A percentile compares a stretch with the other conserved stretches of the same genome.
phyloP scores from a whole-genome alignment of 495 filamentous ascomycete genomes.

The Penicillium steckii region DNA sequence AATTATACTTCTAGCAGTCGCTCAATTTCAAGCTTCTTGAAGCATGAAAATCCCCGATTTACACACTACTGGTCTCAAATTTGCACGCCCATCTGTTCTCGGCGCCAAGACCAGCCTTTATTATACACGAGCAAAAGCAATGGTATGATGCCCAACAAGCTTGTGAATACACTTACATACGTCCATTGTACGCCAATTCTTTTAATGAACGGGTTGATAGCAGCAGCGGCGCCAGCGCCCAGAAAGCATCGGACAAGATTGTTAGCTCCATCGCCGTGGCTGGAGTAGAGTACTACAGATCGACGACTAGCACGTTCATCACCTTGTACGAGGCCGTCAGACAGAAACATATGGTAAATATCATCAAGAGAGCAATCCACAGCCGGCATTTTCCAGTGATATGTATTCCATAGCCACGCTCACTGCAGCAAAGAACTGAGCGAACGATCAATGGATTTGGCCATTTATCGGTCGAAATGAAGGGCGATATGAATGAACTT shows the following conservation, averaged over 20 bases:
- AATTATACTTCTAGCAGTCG: too few relatives aligned
- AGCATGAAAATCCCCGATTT: background rate
- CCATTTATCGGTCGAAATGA: background rate
- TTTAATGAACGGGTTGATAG: conserved; percentile 57
- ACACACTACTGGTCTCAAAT: background rate
- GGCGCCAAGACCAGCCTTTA: conserved; percentile 9
- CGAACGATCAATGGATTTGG: background rate
- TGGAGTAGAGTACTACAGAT: conserved; percentile 58
- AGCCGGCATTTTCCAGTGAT: conserved; percentile 32
- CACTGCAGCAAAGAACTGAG: conserved; percentile 16
- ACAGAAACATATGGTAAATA: conserved; percentile 52
- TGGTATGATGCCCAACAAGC: conserved; percentile 9
- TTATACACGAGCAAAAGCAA: conserved; percentile 21
- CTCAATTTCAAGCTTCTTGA: background rate
- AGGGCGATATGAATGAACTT: background rate
- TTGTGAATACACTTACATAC: conserved; percentile 17
- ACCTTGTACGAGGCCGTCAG: conserved; percentile 54
- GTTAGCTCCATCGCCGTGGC: conserved; percentile 64
- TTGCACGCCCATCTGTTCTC: background rate
- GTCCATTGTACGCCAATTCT: conserved; percentile 15
- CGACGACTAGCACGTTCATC: conserved; percentile 48
- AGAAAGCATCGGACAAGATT: conserved; percentile 67
- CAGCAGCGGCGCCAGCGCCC: conserved; percentile 59
- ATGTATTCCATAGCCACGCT: conserved; percentile 19
- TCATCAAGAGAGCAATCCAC: conserved; percentile 46